Evolutionary conservation across 2,329 filamentous ascomycete species (phyloP).

Genomic region (Ophioceras dolichostomum): DNA sequence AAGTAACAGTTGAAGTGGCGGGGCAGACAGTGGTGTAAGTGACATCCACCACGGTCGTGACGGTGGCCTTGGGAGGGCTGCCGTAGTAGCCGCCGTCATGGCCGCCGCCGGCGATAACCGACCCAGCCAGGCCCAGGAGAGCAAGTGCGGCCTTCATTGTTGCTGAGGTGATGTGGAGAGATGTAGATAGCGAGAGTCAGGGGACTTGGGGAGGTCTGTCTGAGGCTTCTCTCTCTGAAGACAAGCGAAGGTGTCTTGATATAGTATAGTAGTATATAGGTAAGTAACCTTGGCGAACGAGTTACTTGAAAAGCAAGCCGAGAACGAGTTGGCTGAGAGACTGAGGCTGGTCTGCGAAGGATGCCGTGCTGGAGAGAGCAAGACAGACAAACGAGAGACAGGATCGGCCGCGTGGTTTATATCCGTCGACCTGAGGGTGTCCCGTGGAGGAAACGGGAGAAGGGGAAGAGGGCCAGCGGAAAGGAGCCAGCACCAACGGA

Average conservation of each 20-base stretch:
- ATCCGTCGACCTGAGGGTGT: no score
- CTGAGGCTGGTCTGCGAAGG: conserved; percentile 7
- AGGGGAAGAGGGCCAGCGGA: neutral
- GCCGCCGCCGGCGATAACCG: conserved; percentile 14
- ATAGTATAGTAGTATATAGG: no score
- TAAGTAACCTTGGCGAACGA: conserved; percentile 18
- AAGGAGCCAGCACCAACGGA: neutral
- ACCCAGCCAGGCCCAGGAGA: conserved; percentile 16
- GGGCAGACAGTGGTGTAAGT: conserved; percentile 26
- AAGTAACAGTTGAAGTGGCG: conserved; percentile 21
- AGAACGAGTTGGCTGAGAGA: conserved; percentile 9
- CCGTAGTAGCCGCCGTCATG: conserved; percentile 6
- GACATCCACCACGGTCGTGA: conserved; percentile 18
- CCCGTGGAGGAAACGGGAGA: no score
- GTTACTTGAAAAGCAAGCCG: conserved; percentile 10
- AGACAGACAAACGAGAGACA: conserved; percentile 4
- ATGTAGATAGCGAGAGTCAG: conserved; percentile 3
- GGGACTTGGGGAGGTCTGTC: neutral
- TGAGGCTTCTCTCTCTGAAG: conserved; percentile 2
- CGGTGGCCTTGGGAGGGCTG: conserved; percentile 7
- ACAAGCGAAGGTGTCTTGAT: conserved; percentile 10
- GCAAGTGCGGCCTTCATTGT: conserved; percentile 20
- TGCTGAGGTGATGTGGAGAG: conserved; percentile 2
- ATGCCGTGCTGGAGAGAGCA: conserved; percentile 7
- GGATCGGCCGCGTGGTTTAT: neutral